phyloP scores from a whole-genome alignment of 78 protist genomes.

The Bigelowiella natans region DNA sequence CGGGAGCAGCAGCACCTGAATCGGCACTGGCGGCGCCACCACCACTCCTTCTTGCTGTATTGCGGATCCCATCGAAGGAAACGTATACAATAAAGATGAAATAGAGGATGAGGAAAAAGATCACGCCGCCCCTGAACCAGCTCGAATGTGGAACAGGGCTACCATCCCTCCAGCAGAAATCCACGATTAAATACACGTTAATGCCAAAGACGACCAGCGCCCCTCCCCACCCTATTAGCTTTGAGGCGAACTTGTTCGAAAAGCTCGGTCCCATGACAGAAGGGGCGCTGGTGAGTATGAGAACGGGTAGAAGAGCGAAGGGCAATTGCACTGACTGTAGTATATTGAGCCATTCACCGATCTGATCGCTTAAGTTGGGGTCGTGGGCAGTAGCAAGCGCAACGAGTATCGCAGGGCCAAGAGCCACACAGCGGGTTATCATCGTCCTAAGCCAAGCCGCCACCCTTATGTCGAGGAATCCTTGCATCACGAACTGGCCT shows the following conservation, averaged over 20 bases:
- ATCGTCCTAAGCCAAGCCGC: not conserved
- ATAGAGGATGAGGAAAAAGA: too few species aligned
- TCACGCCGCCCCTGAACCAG: too few species aligned
- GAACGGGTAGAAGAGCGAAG: not conserved
- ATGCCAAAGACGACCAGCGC: not conserved
- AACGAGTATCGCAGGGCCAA: not conserved
- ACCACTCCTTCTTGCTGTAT: too few species aligned
- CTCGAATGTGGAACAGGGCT: not conserved
- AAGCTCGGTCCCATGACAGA: not conserved
- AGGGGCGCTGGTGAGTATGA: not conserved
- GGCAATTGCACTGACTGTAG: not conserved
- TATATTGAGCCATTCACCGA: not conserved
- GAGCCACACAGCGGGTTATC: not conserved
- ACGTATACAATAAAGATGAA: too few species aligned
- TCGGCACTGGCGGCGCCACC: too few species aligned
- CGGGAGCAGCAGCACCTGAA: too few species aligned
- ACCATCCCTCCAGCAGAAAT: not conserved
- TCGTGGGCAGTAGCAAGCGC: not conserved
- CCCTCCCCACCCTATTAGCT: too few species aligned
- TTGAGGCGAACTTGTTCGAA: too few species aligned
- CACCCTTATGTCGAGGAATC: not conserved
- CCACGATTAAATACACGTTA: not conserved
- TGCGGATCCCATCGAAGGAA: too few species aligned
- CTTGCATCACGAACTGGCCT: not conserved
- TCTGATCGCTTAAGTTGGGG: not conserved